Conservation (phyloP, 306 rosid genomes). For the Begonia fuchsioides region DNA sequence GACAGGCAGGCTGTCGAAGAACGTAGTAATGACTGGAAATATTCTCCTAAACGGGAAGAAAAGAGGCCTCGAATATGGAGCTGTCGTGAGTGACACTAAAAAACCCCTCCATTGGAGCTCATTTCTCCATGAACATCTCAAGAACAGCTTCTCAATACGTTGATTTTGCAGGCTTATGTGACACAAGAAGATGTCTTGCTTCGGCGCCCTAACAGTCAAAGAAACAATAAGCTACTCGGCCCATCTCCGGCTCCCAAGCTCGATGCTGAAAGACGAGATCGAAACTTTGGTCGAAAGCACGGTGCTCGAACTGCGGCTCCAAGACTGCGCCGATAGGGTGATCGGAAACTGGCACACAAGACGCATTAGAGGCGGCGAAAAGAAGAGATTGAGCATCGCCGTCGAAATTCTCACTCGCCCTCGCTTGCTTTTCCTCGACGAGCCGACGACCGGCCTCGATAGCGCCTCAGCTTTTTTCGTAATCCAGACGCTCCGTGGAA, state of each 20-base stretch:
- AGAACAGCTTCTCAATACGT: too few relatives aligned
- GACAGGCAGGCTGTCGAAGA: conserved; percentile 68
- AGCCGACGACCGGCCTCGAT: conserved; percentile 86
- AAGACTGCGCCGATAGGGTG: conserved; percentile 53
- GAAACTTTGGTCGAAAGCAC: conserved; percentile 41
- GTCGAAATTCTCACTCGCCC: conserved; percentile 81
- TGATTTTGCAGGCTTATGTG: conserved; percentile 56
- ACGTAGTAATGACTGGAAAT: conserved; percentile 66
- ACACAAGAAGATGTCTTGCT: conserved; percentile 72
- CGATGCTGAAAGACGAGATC: conserved; percentile 43
- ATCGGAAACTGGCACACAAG: conserved; percentile 85
- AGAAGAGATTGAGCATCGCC: conserved; percentile 78
- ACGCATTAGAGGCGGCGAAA: conserved; percentile 90
- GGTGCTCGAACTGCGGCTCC: conserved; percentile 70
- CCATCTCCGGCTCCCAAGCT: conserved; percentile 53
- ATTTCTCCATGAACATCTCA: background rate
- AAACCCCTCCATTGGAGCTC: too few relatives aligned
- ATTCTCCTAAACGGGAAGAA: conserved; percentile 71
- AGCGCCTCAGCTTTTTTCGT: conserved; percentile 93
- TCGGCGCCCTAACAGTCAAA: conserved; percentile 80
- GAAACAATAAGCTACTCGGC: conserved; percentile 81
- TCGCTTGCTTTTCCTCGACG: conserved; percentile 69
- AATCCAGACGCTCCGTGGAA: conserved; percentile 52
- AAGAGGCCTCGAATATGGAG: conserved; percentile 44
- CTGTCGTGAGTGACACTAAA: conserved; percentile 34